phyloP scores from a whole-genome alignment of 352 stramenopile genomes.

The Albugo laibachii region DNA sequence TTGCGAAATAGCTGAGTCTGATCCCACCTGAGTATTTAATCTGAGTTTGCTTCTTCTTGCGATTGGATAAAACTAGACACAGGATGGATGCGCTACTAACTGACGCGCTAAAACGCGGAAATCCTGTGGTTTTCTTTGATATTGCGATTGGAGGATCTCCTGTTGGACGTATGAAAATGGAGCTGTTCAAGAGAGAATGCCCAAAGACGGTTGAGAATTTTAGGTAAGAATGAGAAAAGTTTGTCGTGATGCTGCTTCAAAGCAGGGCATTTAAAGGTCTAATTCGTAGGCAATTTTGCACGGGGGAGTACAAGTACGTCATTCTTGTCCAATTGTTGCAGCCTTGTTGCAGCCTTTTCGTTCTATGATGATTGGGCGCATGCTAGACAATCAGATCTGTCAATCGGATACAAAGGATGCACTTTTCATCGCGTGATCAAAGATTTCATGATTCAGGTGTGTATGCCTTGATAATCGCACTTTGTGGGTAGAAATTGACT shows the following conservation, averaged over 20 bases:
- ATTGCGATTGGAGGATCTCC: slow-evolving; percentile 74
- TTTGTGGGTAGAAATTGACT: background rate
- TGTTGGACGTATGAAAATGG: slow-evolving; percentile 84
- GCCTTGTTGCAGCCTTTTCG: slow-evolving; percentile 1
- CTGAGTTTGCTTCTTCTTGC: no score
- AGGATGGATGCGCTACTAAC: slow-evolving; percentile 73
- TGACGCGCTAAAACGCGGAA: slow-evolving; percentile 84
- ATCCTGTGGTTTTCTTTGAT: slow-evolving; percentile 93
- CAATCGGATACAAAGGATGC: slow-evolving; percentile 76
- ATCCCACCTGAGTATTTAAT: no score
- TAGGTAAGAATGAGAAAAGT: slow-evolving; percentile 19
- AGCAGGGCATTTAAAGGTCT: background rate
- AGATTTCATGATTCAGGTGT: slow-evolving; percentile 79
- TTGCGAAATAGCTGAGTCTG: no score
- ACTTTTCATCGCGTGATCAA: slow-evolving; percentile 82
- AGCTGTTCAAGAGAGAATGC: slow-evolving; percentile 92
- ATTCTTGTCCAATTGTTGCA: slow-evolving; percentile 3
- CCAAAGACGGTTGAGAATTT: slow-evolving; percentile 96
- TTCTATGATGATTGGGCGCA: slow-evolving; percentile 17
- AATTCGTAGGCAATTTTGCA: slow-evolving; percentile 83
- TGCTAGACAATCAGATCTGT: slow-evolving; percentile 52
- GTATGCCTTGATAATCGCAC: slow-evolving; percentile 1
- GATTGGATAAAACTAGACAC: background rate
- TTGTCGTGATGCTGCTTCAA: background rate
- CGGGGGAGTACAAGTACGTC: slow-evolving; percentile 84